Conservation (phyloP, 192 early-diverging fungal species). For the Oehlia diaphana region DNA sequence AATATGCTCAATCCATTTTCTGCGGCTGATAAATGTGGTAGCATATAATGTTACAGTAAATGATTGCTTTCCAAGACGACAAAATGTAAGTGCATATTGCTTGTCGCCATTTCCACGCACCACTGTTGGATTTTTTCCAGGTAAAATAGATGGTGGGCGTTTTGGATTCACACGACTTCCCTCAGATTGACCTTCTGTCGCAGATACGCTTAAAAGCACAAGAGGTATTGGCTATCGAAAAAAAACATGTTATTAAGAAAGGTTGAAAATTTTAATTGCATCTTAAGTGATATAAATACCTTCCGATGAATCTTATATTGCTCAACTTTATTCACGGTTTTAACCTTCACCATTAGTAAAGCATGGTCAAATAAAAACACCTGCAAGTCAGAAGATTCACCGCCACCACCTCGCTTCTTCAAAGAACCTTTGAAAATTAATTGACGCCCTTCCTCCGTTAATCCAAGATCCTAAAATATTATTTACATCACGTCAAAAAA, state of each 20-base stretch:
- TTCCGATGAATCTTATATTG: slow-evolving; percentile 61
- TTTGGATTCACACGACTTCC: slow-evolving; percentile 14
- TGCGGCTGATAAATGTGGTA: slow-evolving; percentile 66
- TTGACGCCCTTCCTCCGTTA: slow-evolving; percentile 67
- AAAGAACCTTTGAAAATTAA: slow-evolving; percentile 81
- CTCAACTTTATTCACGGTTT: slow-evolving; percentile 57
- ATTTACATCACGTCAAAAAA: background rate
- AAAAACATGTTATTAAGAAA: background rate
- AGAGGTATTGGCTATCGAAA: slow-evolving; percentile 74
- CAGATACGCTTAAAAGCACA: slow-evolving; percentile 66
- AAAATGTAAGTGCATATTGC: slow-evolving; percentile 71
- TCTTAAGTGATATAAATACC: slow-evolving; percentile 32
- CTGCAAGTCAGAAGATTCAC: slow-evolving; percentile 65
- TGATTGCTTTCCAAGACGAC: slow-evolving; percentile 71
- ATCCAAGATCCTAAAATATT: slow-evolving; percentile 64
- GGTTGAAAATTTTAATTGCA: background rate
- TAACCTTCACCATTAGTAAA: slow-evolving; percentile 73
- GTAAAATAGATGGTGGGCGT: slow-evolving; percentile 39
- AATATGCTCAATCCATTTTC: slow-evolving; percentile 85
- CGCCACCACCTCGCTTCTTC: slow-evolving; percentile 60
- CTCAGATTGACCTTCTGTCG: slow-evolving; percentile 47
- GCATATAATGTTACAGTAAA: slow-evolving; percentile 75
- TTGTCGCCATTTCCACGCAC: slow-evolving; percentile 38
- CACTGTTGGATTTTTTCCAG: slow-evolving; percentile 34
- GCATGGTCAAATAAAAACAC: slow-evolving; percentile 89